These are phyloP conservation scores for Tetracladium maxilliforme DNA, from an alignment of 2,329 filamentous ascomycete genomes.

Conservation along the genomic window DNA sequence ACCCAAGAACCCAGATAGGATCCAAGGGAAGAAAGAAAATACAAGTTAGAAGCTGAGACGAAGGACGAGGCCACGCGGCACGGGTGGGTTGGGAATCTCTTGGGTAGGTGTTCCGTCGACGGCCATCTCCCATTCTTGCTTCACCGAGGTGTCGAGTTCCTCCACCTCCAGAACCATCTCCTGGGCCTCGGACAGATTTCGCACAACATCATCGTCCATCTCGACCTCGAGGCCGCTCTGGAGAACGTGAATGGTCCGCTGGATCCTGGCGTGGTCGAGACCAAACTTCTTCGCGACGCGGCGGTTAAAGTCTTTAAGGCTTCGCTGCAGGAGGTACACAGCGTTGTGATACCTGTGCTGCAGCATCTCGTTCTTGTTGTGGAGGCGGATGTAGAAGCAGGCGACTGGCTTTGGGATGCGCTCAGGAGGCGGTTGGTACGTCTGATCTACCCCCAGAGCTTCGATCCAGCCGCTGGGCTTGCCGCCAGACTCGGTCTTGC, in stretches of 20 bases:
- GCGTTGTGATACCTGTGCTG: conserved; percentile 61
- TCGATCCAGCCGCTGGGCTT: conserved; percentile 75
- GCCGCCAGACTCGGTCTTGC: conserved; percentile 43
- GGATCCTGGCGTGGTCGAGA: conserved; percentile 57
- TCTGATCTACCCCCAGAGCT: conserved; percentile 75
- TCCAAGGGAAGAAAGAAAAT: no score
- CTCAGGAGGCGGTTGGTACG: conserved; percentile 68
- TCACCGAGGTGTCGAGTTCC: conserved; percentile 19
- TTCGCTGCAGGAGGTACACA: conserved; percentile 70
- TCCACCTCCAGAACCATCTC: conserved; percentile 63
- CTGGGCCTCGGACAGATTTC: conserved; percentile 74
- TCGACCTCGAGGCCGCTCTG: conserved; percentile 67
- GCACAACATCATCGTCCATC: conserved; percentile 80
- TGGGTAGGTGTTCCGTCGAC: conserved; percentile 33
- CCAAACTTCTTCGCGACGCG: conserved; percentile 68
- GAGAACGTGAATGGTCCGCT: conserved; percentile 58
- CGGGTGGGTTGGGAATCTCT: no score
- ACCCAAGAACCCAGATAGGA: no score
- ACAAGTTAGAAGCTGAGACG: conserved; percentile 27
- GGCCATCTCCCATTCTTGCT: conserved; percentile 48
- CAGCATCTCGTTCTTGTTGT: conserved; percentile 30
- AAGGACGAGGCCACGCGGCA: conserved; percentile 24
- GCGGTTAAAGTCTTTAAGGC: conserved; percentile 56
- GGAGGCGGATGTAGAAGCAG: conserved; percentile 75
- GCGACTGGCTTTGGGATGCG: conserved; percentile 59